These are phyloP conservation scores for Musa balbisiana DNA, from an alignment of 202 grass and related monocot genomes.

Conservation along the genomic window DNA sequence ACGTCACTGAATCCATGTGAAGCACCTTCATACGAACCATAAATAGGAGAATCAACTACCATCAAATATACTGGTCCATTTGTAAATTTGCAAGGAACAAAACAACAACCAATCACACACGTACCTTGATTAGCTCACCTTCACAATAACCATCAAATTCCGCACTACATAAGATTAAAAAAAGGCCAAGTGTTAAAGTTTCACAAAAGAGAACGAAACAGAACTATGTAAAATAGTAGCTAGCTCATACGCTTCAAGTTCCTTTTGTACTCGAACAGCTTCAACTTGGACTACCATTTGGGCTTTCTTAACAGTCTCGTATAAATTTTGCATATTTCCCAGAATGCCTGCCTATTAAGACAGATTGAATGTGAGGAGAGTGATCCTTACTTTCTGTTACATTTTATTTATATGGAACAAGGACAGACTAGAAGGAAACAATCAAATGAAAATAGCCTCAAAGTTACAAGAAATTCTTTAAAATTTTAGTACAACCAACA, in stretches of 20 bases:
- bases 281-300: conserved; percentile 99
- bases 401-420: neutral
- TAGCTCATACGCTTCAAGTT: conserved; percentile 84
- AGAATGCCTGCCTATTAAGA: conserved; percentile 66
- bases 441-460: neutral
- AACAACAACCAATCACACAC: neutral
- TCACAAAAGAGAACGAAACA: conserved; percentile 21
- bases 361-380: conserved; percentile 3
- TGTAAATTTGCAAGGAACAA: neutral
- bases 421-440: neutral
- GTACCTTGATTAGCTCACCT: conserved; percentile 98
- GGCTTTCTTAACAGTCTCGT: conserved; percentile 95
- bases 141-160: conserved; percentile 99
- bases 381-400: no score
- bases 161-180: conserved; percentile 42
- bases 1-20: neutral
- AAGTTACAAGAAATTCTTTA: neutral
- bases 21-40: neutral
- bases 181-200: conserved; percentile 10
- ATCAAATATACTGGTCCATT: neutral
- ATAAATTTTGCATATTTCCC: conserved; percentile 99
- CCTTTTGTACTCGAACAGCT: conserved; percentile 92
- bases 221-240: conserved; percentile 4
- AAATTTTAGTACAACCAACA: no score
- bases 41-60: neutral